phyloP scores from a whole-genome alignment of 2,329 filamentous ascomycete genomes.

The Xylaria sp. region DNA sequence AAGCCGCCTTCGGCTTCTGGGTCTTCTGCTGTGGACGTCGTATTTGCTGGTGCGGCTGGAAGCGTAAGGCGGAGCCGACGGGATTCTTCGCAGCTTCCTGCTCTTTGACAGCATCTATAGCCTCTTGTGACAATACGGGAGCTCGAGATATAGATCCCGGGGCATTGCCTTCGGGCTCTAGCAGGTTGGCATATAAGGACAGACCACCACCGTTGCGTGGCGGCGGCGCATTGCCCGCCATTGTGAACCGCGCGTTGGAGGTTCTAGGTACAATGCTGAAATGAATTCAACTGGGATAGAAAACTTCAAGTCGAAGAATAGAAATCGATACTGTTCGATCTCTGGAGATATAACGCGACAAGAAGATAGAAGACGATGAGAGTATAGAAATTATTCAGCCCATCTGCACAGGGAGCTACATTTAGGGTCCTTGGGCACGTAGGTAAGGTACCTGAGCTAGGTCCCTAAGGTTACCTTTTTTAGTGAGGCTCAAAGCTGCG shows the following conservation, averaged over 20 bases:
- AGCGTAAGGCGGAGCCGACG: conserved; percentile 72
- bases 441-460: too few species aligned
- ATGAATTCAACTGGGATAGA: too few species aligned
- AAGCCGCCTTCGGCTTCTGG: conserved; percentile 63
- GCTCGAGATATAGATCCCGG: conserved; percentile 76
- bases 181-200: conserved; percentile 84
- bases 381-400: too few species aligned
- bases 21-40: conserved; percentile 74
- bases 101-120: conserved; percentile 52
- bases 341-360: too few species aligned
- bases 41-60: conserved; percentile 71
- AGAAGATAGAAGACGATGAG: background rate
- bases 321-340: background rate
- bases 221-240: conserved; percentile 41
- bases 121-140: conserved; percentile 72
- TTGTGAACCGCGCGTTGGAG: conserved; percentile 10
- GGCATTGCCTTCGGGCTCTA: conserved; percentile 61
- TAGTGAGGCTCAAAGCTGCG: conserved; percentile 4
- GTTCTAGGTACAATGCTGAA: background rate
- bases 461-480: too few species aligned
- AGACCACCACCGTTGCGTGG: conserved; percentile 58
- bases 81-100: conserved; percentile 65
- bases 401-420: too few species aligned
- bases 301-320: too few species aligned
- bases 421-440: too few species aligned